These are phyloP conservation scores for Arachis monticola DNA, from an alignment of 331 rosid genomes.

Conservation along the genomic window DNA sequence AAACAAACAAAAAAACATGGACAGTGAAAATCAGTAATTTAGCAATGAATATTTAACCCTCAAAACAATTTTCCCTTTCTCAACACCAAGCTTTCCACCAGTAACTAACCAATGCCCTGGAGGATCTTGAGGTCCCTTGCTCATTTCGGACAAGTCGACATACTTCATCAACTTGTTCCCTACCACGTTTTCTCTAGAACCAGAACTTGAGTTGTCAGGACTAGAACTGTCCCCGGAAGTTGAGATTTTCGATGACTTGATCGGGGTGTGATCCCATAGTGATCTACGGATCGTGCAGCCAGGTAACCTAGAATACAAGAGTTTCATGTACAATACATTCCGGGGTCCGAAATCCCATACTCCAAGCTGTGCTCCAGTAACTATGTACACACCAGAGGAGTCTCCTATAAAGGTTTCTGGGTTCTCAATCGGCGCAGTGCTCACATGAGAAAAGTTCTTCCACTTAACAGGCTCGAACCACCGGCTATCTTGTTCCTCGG, in stretches of 20 bases:
- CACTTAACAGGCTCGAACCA: conserved; percentile 97
- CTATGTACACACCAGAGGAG: conserved; percentile 69
- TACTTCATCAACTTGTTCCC: conserved; percentile 65
- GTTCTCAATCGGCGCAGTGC: conserved; percentile 93
- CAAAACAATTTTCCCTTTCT: conserved; percentile 77
- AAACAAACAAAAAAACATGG: conserved; percentile 17
- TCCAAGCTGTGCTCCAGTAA: conserved; percentile 96
- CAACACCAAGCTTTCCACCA: conserved; percentile 96
- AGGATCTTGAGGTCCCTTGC: conserved; percentile 75
- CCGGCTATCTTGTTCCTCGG: conserved; percentile 96
- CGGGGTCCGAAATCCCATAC: conserved; percentile 95
- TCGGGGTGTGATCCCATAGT: conserved; percentile 76
- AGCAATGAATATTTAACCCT: conserved; percentile 90
- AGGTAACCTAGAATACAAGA: conserved; percentile 78
- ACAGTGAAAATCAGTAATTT: conserved; percentile 59
- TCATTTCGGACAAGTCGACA: conserved; percentile 70
- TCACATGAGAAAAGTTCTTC: conserved; percentile 92
- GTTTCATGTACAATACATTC: conserved; percentile 86
- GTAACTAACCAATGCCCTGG: conserved; percentile 99
- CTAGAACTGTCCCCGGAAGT: conserved; percentile 41
- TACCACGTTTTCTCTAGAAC: conserved; percentile 49
- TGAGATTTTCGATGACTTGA: conserved; percentile 40
- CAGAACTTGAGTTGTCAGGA: conserved; percentile 44
- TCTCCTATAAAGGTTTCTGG: conserved; percentile 73
- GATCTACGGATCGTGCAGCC: conserved; percentile 90